Evolutionary conservation across 176 grass and related monocot genomes (phyloP).

Genomic region (Carex pumila): DNA sequence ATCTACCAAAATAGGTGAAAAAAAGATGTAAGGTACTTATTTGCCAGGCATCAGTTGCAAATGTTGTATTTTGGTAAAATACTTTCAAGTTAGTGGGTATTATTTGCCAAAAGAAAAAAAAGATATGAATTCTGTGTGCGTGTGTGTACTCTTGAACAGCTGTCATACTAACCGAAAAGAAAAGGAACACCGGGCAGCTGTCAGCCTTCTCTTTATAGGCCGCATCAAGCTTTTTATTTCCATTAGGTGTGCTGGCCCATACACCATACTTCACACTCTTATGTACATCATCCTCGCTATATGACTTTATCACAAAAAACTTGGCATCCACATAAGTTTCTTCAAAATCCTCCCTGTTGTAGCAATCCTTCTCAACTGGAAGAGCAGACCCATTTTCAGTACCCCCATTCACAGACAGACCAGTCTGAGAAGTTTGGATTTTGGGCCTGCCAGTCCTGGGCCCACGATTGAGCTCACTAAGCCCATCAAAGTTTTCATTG

Average conservation of each 20-base stretch:
- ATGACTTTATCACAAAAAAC: constrained; percentile 91
- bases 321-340: constrained; percentile 63
- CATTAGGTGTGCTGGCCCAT: constrained; percentile 87
- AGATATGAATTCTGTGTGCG: neutral
- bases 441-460: constrained; percentile 56
- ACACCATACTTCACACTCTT: constrained; percentile 90
- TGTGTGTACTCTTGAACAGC: neutral
- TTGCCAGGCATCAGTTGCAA: neutral
- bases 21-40: neutral
- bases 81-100: neutral
- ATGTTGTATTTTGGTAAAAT: neutral
- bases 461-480: constrained; percentile 82
- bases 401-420: constrained; percentile 38
- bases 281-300: constrained; percentile 91
- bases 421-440: constrained; percentile 30
- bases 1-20: neutral
- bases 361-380: constrained; percentile 42
- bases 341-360: constrained; percentile 60
- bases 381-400: constrained; percentile 8
- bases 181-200: constrained; percentile 58
- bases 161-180: constrained; percentile 76
- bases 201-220: constrained; percentile 59
- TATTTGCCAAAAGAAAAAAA: neutral
- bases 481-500: constrained; percentile 57
- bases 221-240: constrained; percentile 82